Evolutionary conservation across 805 yeast species (phyloP).

Genomic region (Candida boidinii): DNA sequence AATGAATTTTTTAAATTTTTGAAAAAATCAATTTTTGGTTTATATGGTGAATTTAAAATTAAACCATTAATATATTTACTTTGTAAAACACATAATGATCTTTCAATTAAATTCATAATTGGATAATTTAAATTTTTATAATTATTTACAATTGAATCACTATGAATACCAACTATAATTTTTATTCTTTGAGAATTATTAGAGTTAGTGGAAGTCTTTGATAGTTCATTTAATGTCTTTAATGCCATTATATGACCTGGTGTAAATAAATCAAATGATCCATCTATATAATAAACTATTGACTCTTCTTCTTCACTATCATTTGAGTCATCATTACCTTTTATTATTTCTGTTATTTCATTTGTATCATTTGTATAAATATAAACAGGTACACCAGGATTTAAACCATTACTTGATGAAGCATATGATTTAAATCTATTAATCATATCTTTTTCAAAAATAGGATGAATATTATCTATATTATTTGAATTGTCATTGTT

Average conservation of each 20-base stretch:
- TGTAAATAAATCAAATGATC: conserved; percentile 87
- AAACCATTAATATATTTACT: conserved; percentile 79
- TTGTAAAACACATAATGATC: conserved; percentile 82
- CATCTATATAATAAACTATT: conserved; percentile 52
- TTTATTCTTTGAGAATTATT: neutral
- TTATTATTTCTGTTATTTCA: conserved; percentile 24
- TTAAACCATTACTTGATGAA: conserved; percentile 50
- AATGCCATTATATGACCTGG: conserved; percentile 86
- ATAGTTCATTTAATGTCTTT: conserved; percentile 36
- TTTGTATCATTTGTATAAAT: conserved; percentile 25
- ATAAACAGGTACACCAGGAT: conserved; percentile 51
- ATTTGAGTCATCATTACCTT: conserved; percentile 26
- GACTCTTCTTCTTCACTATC: conserved; percentile 9
- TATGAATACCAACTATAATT: conserved; percentile 62
- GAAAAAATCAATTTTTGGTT: conserved; percentile 34
- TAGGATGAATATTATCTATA: conserved; percentile 3
- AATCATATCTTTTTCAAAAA: conserved; percentile 27
- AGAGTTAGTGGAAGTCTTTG: too few relatives aligned
- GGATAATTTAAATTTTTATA: conserved; percentile 63
- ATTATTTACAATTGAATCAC: conserved; percentile 46
- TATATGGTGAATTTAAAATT: conserved; percentile 60
- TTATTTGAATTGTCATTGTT: neutral
- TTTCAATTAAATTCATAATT: conserved; percentile 80
- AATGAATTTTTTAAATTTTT: conserved; percentile 27
- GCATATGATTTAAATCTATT: conserved; percentile 48